Percentiles rank a stretch among this genome's conserved stretches.
Conservation (phyloP, 2,329 filamentous ascomycete species). For the Paracoccidioides lutzii region DNA sequence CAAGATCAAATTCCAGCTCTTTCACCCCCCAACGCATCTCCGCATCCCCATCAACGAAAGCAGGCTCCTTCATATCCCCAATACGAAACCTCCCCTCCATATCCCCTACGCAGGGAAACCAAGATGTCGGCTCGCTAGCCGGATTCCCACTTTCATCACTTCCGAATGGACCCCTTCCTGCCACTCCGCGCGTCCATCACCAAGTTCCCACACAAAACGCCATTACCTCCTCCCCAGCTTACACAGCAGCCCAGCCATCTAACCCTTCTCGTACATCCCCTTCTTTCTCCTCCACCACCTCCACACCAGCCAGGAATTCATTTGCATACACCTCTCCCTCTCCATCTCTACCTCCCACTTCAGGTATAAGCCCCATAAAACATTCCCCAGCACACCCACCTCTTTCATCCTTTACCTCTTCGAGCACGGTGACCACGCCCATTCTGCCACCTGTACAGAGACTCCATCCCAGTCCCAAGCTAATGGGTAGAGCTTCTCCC, state of each 20-base stretch:
- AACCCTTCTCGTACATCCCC: slow-evolving; percentile 21
- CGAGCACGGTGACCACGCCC: slow-evolving; percentile 11
- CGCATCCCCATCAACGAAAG: slow-evolving; percentile 28
- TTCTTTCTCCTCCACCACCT: slow-evolving; percentile 18
- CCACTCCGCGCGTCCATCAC: slow-evolving; percentile 16
- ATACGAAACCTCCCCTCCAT: slow-evolving; percentile 35
- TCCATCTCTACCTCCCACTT: slow-evolving; percentile 23
- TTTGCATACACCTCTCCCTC: slow-evolving; percentile 17
- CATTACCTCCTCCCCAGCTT: slow-evolving; percentile 1
- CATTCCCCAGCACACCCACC: slow-evolving; percentile 24
- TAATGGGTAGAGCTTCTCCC: slow-evolving; percentile 32
- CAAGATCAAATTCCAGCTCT: slow-evolving; percentile 9
- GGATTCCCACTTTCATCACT: slow-evolving; percentile 25
- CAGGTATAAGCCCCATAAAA: slow-evolving; percentile 36
- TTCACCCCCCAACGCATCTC: slow-evolving; percentile 27
- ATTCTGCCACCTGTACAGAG: slow-evolving; percentile 30
- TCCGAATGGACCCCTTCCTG: slow-evolving; percentile 19
- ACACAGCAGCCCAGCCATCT: slow-evolving; percentile 13
- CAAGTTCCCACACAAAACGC: slow-evolving; percentile 1
- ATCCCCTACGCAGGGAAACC: slow-evolving; percentile 38
- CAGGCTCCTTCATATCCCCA: slow-evolving; percentile 21
- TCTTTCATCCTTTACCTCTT: slow-evolving; percentile 4
- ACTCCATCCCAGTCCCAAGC: slow-evolving; percentile 31
- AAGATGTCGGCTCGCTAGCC: slow-evolving; percentile 35
- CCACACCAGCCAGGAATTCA: slow-evolving; percentile 21